phyloP scores from a whole-genome alignment of 2,329 filamentous ascomycete species.

The Magnaporthiopsis rhizophila region DNA sequence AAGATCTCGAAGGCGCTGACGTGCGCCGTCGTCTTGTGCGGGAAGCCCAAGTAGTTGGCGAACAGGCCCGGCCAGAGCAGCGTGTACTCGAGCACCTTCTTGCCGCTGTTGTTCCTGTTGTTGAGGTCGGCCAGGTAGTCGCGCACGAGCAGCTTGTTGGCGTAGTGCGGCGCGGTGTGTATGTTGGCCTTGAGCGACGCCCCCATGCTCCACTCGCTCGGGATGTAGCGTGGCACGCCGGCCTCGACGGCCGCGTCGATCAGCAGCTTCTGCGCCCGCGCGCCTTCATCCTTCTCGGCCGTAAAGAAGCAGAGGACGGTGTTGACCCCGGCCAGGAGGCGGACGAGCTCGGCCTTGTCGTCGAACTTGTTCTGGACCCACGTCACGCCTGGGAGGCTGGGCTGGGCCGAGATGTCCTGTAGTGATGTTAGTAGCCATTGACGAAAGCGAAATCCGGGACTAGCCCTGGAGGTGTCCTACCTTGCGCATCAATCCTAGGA shows the following conservation, averaged over 20 bases:
- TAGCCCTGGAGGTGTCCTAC: background rate
- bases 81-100: conserved; percentile 41
- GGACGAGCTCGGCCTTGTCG: conserved; percentile 6
- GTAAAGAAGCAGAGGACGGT: conserved; percentile 6
- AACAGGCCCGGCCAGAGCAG: conserved; percentile 49
- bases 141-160: conserved; percentile 39
- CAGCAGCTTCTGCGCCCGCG: conserved; percentile 20
- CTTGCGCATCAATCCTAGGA: conserved; percentile 9
- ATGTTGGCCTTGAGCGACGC: conserved; percentile 12
- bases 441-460: too few relatives aligned
- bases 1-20: conserved; percentile 29
- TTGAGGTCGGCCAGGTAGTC: conserved; percentile 45
- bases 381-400: background rate
- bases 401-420: background rate
- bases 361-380: conserved; percentile 6
- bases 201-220: conserved; percentile 46
- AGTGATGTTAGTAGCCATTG: background rate
- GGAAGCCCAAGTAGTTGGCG: conserved; percentile 45
- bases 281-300: background rate
- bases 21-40: conserved; percentile 36
- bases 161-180: conserved; percentile 37
- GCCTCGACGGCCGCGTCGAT: conserved; percentile 52
- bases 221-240: conserved; percentile 53
- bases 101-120: conserved; percentile 13
- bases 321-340: conserved; percentile 8